Evolutionary conservation across 306 rosid species (phyloP).

Genomic region (Boehmeria nivea): DNA sequence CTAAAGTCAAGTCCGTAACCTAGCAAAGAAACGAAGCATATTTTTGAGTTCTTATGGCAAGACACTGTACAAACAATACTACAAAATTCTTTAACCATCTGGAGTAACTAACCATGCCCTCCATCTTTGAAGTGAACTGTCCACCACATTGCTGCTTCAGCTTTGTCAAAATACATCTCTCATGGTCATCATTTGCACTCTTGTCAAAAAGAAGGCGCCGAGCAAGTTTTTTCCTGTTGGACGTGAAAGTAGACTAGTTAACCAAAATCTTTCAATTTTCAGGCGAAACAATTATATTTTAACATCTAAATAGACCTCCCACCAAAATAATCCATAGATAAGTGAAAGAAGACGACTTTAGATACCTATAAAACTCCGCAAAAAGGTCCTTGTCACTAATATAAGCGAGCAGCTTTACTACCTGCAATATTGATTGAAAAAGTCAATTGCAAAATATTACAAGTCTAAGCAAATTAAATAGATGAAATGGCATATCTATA

Average conservation of each 20-base stretch:
- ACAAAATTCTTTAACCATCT: not conserved
- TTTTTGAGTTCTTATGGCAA: not conserved
- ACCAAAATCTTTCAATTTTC: conserved; percentile 2
- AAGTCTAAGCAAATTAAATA: conserved; percentile 5
- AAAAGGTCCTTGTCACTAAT: conserved; percentile 54
- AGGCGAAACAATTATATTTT: not conserved
- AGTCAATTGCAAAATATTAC: not conserved
- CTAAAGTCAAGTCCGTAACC: conserved; percentile 51
- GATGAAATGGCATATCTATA: conserved; percentile 11
- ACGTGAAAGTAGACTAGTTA: not conserved
- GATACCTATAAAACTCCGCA: conserved; percentile 45
- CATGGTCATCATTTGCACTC: conserved; percentile 52
- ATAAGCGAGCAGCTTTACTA: conserved; percentile 48
- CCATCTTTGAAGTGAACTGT: conserved; percentile 55
- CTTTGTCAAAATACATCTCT: conserved; percentile 49
- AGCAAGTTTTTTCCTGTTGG: conserved; percentile 51
- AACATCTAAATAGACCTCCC: not conserved
- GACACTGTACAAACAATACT: not conserved
- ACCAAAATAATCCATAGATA: not conserved
- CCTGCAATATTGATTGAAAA: conserved; percentile 23
- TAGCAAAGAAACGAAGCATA: conserved; percentile 9
- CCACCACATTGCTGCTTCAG: conserved; percentile 54
- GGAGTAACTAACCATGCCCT: conserved; percentile 40
- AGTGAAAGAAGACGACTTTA: not conserved
- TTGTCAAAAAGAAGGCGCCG: conserved; percentile 53